These are phyloP conservation scores for Balakata baccata DNA, from an alignment of 345 rosid genomes.

Conservation along the genomic window DNA sequence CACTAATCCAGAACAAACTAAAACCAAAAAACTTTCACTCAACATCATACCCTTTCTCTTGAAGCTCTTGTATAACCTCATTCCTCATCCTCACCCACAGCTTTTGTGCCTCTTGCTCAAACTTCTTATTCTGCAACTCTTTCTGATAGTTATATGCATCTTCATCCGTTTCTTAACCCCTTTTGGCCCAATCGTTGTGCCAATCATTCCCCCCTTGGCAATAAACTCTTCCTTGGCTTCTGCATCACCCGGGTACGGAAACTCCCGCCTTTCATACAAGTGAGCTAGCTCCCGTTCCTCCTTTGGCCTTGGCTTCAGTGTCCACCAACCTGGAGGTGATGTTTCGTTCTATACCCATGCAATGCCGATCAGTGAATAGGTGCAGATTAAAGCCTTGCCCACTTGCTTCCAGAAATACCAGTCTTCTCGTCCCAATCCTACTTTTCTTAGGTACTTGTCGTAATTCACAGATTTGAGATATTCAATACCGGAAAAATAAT, in stretches of 20 bases:
- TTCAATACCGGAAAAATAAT: conserved; percentile 38
- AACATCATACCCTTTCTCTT: conserved; percentile 72
- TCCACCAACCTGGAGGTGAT: conserved; percentile 90
- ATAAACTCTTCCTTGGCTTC: conserved; percentile 91
- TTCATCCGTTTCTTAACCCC: conserved; percentile 55
- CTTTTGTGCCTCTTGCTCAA: conserved; percentile 70
- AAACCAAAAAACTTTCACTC: conserved; percentile 33
- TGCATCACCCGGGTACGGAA: conserved; percentile 80
- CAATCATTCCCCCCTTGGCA: conserved; percentile 74
- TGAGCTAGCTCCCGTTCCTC: conserved; percentile 74
- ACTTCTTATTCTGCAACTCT: conserved; percentile 63
- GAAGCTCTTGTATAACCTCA: conserved; percentile 77
- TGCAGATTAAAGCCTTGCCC: conserved; percentile 72
- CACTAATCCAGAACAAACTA: not conserved
- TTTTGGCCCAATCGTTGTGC: conserved; percentile 69
- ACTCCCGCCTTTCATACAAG: conserved; percentile 65
- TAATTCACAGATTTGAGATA: conserved; percentile 48
- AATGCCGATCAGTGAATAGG: conserved; percentile 59
- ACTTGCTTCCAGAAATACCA: conserved; percentile 71
- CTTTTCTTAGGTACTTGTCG: conserved; percentile 54
- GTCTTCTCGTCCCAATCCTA: conserved; percentile 67
- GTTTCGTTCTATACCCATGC: conserved; percentile 77
- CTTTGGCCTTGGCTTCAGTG: conserved; percentile 73
- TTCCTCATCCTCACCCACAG: conserved; percentile 88
- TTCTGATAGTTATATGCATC: conserved; percentile 51